Base-by-base conservation (phyloP, 2,329 filamentous ascomycete genomes). In the Fusarium miscanthi region DNA sequence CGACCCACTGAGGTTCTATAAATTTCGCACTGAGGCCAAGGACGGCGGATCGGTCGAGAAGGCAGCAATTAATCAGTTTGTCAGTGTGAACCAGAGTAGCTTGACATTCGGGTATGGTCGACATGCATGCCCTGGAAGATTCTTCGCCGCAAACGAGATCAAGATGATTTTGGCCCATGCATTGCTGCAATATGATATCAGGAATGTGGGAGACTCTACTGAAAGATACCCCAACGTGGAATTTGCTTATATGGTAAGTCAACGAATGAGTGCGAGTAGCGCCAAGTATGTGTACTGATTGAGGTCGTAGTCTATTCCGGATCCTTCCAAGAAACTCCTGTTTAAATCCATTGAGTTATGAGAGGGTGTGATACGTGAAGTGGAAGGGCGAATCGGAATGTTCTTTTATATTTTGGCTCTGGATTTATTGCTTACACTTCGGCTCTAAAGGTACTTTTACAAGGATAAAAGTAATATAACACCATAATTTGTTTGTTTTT, bases 1-100 rank as follows among this genome's bases (percentile, higher is more conserved):
- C 8, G 56, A 60, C 6, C 37, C 61, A 11, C 9, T 53, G 11
- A 23, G 61, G 4, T 64, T 64, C 46, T 64, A 52, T 8, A 27
- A 10, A 11, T n/a, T 48, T 17, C 33, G 43, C 6, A 33, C 45
- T 6, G 30, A 59, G 2, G 33, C 38, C 19, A 51, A 59, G 3
- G 38, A 48, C 10, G 53, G 31, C 3, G 35, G 46, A 37, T 40
- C 10, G 42, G 43, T 40, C 10, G 42, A 59, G 1, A 56, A 43
- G 19, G 59, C 21, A 1, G 53, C 40, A 1, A 49, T 35, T 1
- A 59, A 52, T 17, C 54, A 64, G 10, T 38, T 60, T 19, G 61
- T 46, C 31, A 42, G 43, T 6, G 54, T 52, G 3, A 64, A 49
- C 45, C 54, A 48, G 27, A 52, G 30, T 1, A 51, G 30, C n/a